Conservation (phyloP, 2,329 filamentous ascomycete species). For the Fonsecaea nubica region DNA sequence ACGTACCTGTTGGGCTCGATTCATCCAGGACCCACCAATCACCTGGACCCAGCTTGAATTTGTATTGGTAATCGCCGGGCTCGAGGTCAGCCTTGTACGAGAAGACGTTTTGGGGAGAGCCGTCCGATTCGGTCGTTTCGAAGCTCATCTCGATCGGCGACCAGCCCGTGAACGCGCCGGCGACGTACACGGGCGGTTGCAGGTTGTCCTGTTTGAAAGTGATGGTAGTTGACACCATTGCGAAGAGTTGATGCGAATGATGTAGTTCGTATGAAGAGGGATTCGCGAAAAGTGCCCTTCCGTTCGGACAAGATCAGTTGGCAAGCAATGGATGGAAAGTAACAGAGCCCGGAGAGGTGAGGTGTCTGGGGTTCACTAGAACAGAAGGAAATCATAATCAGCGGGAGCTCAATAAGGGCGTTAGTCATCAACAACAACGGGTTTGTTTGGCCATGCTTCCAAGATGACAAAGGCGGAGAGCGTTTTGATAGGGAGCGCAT, state of each 20-base stretch:
- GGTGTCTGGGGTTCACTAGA: background rate
- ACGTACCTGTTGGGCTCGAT: conserved; percentile 61
- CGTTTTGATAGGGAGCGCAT: background rate
- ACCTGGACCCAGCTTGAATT: conserved; percentile 70
- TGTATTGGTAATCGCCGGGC: conserved; percentile 72
- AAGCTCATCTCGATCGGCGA: conserved; percentile 69
- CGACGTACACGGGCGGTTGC: conserved; percentile 72
- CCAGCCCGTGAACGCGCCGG: conserved; percentile 75
- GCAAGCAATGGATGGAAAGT: background rate
- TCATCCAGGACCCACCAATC: conserved; percentile 76
- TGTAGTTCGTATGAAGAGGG: background rate
- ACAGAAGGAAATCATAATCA: conserved; percentile 12
- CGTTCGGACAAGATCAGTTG: too few relatives aligned
- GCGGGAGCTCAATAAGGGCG: background rate
- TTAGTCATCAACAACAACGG: background rate
- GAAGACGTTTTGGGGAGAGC: conserved; percentile 61
- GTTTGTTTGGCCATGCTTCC: background rate
- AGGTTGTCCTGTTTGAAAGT: conserved; percentile 66
- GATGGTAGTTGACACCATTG: conserved; percentile 60
- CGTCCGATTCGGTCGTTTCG: conserved; percentile 56
- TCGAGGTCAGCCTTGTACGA: conserved; percentile 62
- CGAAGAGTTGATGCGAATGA: background rate
- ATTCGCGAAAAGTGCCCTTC: too few relatives aligned
- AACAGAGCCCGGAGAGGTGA: background rate
- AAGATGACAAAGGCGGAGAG: background rate